Evolutionary conservation across 2,329 filamentous ascomycete species (phyloP).

Genomic region (Colletotrichum falcatum): DNA sequence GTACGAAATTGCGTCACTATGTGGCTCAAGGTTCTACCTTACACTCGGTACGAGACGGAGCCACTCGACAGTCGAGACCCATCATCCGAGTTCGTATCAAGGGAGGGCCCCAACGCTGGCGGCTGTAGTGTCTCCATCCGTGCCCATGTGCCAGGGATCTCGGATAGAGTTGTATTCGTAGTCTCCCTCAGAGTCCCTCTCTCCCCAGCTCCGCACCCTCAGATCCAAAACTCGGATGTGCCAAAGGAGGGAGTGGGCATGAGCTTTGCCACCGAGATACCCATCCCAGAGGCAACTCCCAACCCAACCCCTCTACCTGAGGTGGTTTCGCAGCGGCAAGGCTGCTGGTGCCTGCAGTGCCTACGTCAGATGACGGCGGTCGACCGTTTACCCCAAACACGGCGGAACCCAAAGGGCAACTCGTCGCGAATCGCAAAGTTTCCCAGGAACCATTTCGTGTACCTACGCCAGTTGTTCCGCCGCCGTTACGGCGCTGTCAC

Average conservation of each 20-base stretch:
- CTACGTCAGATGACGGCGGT: slow-evolving; percentile 26
- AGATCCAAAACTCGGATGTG: slow-evolving; percentile 4
- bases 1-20: slow-evolving; percentile 22
- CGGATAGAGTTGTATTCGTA: not conserved
- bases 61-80: not conserved
- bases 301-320: too few relatives aligned
- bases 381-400: slow-evolving; percentile 15
- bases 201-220: not conserved
- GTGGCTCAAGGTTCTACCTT: slow-evolving; percentile 25
- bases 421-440: slow-evolving; percentile 31
- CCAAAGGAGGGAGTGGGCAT: not conserved
- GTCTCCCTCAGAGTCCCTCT: too few relatives aligned
- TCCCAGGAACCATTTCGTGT: not conserved
- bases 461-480: slow-evolving; percentile 6
- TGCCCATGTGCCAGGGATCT: not conserved
- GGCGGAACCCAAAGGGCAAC: slow-evolving; percentile 13
- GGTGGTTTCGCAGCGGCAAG: slow-evolving; percentile 14
- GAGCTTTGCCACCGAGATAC: not conserved
- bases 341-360: slow-evolving; percentile 21
- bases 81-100: not conserved
- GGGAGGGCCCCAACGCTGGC: slow-evolving; percentile 9
- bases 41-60: too few relatives aligned
- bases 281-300: not conserved
- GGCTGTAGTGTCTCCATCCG: too few relatives aligned
- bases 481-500: slow-evolving; percentile 5